Conservation (phyloP, 805 yeast species). For the Candida rishiriensis region DNA sequence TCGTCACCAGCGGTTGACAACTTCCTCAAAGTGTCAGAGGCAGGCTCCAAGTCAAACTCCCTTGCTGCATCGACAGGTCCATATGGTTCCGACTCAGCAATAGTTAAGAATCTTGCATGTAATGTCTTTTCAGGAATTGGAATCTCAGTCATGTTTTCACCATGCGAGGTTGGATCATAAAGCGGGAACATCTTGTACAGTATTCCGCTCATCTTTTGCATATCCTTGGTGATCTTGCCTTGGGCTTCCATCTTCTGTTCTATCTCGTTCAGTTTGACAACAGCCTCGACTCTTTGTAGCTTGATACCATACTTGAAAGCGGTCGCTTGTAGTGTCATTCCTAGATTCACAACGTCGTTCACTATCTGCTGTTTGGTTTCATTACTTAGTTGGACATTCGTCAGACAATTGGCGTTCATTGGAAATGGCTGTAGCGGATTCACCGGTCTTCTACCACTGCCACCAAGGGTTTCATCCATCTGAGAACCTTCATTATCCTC, state of each 20-base stretch:
- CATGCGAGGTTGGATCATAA: conserved; percentile 41
- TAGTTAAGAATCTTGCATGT: conserved; percentile 76
- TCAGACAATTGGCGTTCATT: conserved; percentile 59
- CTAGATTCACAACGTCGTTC: conserved; percentile 43
- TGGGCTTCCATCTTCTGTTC: conserved; percentile 57
- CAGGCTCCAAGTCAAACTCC: conserved; percentile 81
- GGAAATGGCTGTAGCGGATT: conserved; percentile 75
- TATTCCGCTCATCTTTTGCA: conserved; percentile 52
- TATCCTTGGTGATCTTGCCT: conserved; percentile 51
- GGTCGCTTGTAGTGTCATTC: conserved; percentile 61
- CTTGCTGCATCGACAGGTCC: conserved; percentile 95
- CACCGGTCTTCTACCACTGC: conserved; percentile 7
- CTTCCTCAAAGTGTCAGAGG: conserved; percentile 67
- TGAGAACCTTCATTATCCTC: conserved; percentile 18
- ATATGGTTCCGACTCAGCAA: conserved; percentile 92
- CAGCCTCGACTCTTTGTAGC: conserved; percentile 86
- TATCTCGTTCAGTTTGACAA: conserved; percentile 59
- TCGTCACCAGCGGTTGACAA: conserved; percentile 58
- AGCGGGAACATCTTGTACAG: conserved; percentile 83
- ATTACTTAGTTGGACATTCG: conserved; percentile 57
- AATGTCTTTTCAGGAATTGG: conserved; percentile 83
- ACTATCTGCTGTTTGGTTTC: conserved; percentile 58
- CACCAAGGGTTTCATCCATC: conserved; percentile 3
- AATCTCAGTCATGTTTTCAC: conserved; percentile 88
- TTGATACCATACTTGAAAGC: conserved; percentile 77